phyloP scores from a whole-genome alignment of 2,329 filamentous ascomycete genomes.

The Penicillium nordicum region DNA sequence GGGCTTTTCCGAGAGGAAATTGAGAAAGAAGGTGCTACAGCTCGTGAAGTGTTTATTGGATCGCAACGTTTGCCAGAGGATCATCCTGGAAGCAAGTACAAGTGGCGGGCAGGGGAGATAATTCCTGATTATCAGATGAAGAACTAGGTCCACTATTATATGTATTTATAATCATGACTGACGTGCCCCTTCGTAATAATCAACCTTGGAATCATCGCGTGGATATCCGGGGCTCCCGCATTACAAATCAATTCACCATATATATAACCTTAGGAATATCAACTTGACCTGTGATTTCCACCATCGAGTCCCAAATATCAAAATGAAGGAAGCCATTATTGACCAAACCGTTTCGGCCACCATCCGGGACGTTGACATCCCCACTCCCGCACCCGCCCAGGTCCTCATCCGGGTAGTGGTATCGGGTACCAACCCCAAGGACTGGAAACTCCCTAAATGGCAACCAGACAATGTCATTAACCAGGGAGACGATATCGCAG shows the following conservation, averaged over 20 bases:
- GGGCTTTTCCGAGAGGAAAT: background rate
- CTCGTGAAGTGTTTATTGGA: slow-evolving; percentile 5
- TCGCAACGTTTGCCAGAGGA: slow-evolving; percentile 1
- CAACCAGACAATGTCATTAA: slow-evolving; percentile 31
- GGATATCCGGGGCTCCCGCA: background rate
- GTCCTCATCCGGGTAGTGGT: slow-evolving; percentile 43
- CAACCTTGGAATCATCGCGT: background rate
- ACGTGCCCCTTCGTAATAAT: too few relatives aligned
- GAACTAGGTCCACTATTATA: background rate
- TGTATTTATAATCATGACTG: background rate
- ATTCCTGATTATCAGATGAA: background rate
- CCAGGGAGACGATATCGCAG: slow-evolving; percentile 52
- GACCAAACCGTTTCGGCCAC: slow-evolving; percentile 31
- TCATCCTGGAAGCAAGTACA: slow-evolving; percentile 7
- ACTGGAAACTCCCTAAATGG: slow-evolving; percentile 40
- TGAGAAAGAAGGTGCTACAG: slow-evolving; percentile 4
- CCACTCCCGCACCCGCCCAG: slow-evolving; percentile 35
- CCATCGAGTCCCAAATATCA: background rate
- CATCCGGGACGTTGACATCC: slow-evolving; percentile 44
- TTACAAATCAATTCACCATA: background rate
- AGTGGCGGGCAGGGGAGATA: background rate
- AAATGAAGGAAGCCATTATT: slow-evolving; percentile 45
- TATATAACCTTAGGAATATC: background rate
- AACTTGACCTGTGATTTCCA: background rate
- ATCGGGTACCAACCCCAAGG: slow-evolving; percentile 48